These are phyloP conservation scores for Trifolium dubium DNA, from an alignment of 306 rosid genomes.

Conservation along the genomic window DNA sequence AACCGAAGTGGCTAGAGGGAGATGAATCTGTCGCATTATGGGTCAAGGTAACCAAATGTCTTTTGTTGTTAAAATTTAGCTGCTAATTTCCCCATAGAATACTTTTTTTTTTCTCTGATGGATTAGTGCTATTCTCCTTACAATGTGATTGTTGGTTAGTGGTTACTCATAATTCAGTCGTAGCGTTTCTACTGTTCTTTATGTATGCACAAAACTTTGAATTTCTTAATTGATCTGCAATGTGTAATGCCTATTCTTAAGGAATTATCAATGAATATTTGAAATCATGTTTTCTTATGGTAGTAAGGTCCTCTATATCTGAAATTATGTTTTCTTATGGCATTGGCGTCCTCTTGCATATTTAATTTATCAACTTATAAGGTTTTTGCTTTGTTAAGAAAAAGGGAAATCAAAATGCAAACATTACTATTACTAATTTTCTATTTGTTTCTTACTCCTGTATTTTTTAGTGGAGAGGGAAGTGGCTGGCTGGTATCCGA, in stretches of 20 bases:
- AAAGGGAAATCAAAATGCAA: constrained; percentile 29
- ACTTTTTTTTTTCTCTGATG: background rate
- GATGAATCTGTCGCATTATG: constrained; percentile 90
- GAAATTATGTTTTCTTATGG: background rate
- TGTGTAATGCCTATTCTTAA: constrained; percentile 25
- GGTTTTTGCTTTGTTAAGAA: too few species aligned
- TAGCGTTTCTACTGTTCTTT: background rate
- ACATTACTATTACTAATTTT: constrained; percentile 43
- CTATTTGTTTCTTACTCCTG: constrained; percentile 37
- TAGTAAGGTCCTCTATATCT: background rate
- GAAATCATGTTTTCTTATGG: background rate
- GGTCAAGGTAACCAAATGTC: constrained; percentile 78
- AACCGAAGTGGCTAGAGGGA: constrained; percentile 86
- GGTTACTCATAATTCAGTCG: constrained; percentile 2
- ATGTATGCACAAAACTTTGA: background rate
- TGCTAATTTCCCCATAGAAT: constrained; percentile 24
- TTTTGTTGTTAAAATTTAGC: constrained; percentile 26
- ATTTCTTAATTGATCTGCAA: constrained; percentile 25
- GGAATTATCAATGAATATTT: constrained; percentile 25
- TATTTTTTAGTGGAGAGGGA: constrained; percentile 91
- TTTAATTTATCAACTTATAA: constrained; percentile 18
- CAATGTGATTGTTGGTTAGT: constrained; percentile 10
- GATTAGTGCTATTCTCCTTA: constrained; percentile 8
- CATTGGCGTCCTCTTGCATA: constrained; percentile 3
- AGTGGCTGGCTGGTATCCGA: constrained; percentile 97